Evolutionary conservation across 192 early-diverging fungal species (phyloP), one percentile per base, ranked within the genome.

Genomic region (Pilaira anomala): DNA sequence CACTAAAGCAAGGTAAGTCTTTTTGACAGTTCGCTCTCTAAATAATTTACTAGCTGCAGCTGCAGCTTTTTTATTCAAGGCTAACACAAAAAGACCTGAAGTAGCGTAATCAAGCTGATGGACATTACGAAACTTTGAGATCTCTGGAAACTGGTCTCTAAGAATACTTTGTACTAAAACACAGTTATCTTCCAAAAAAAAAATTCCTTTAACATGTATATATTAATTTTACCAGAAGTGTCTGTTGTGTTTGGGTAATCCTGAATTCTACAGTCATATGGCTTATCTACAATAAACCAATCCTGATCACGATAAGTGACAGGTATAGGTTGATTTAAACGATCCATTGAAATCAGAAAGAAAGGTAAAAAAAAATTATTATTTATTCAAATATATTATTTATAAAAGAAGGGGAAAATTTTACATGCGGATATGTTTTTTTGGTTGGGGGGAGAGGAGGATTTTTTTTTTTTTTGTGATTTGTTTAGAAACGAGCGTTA

Each of bases 41-140:
- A 77, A 77, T 21, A 74, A 48, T 16, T 41, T 29, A 54, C 56
- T 48, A 33, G 65, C 76, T 26, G 42, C 26, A 9, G 58, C 62
- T 3, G 76, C 76, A 26, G 72, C 63, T 41, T 67, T 52, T 55
- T 66, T 57, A 22, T 48, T 74, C 33, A 74, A 44, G 14, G 72
- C 76, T 6, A 77, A 41, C 22, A 71, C 57, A 40, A 67, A 77
- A 6, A 73, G 57, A 7, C 76, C 76, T 4, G 76, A 77, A 14
- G 76, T 77, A 11, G 76, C 67, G 50, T 73, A 74, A 51, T 77
- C 76, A 12, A 77, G 22, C 42, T 77, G 76, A 56, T 77, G 76
- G 7, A 74, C 68, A 46, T 77, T 74, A 7, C 65, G 56, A 21
- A 77, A 63, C 28, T 36, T 66, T 36, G 67, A 61, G 19, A 74